Evolutionary conservation across 768 basidiomycete species (phyloP).

Genomic region (Calocybe gangraenosa): DNA sequence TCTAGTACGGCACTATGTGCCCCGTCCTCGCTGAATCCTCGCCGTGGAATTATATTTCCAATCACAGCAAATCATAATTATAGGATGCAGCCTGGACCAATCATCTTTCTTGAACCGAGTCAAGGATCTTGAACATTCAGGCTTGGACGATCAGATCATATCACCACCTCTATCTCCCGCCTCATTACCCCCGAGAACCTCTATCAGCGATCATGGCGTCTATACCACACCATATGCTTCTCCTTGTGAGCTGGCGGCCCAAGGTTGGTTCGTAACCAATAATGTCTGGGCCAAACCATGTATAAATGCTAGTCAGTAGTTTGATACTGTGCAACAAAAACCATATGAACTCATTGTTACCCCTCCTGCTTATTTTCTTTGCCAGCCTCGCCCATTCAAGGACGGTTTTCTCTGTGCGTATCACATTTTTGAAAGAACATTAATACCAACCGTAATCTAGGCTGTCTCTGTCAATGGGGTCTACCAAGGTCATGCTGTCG

Average conservation of each 20-base stretch:
- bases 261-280: background rate
- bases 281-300: background rate
- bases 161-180: too few species aligned
- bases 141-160: too few species aligned
- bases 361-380: constrained; percentile 6
- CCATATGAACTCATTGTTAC: background rate
- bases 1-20: background rate
- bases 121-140: too few species aligned
- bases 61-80: too few species aligned
- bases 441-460: constrained; percentile 12
- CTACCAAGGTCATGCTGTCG: constrained; percentile 38
- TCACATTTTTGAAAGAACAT: background rate
- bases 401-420: constrained; percentile 40
- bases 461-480: constrained; percentile 43
- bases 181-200: background rate
- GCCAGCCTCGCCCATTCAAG: constrained; percentile 26
- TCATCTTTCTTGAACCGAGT: too few species aligned
- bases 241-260: constrained; percentile 1
- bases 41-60: too few species aligned
- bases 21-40: too few species aligned
- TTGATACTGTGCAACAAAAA: background rate
- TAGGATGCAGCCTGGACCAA: too few species aligned
- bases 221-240: background rate
- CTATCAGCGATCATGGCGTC: background rate
- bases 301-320: background rate